Evolutionary conservation across 352 stramenopile genomes (phyloP).

Genomic region (Pythium inflatum): DNA sequence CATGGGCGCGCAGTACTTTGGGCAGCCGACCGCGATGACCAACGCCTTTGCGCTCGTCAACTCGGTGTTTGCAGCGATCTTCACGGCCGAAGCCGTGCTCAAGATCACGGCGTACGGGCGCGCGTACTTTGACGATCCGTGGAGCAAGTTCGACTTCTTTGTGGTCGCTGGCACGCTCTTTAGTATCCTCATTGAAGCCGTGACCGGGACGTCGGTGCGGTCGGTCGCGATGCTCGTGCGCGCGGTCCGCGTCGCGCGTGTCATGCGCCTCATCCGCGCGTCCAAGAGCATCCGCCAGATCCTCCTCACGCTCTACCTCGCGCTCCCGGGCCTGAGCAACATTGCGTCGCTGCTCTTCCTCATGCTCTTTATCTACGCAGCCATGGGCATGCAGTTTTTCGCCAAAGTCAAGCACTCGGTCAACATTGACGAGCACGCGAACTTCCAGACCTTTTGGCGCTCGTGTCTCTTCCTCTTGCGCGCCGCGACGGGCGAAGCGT

Average conservation of each 20-base stretch:
- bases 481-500: constrained; percentile 92
- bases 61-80: constrained; percentile 82
- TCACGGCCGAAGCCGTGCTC: constrained; percentile 77
- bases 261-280: constrained; percentile 73
- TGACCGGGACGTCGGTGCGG: too few relatives aligned
- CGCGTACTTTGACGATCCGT: constrained; percentile 82
- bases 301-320: constrained; percentile 88
- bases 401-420: constrained; percentile 77
- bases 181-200: too few relatives aligned
- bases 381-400: constrained; percentile 91
- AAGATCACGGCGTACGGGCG: constrained; percentile 82
- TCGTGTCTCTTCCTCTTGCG: constrained; percentile 77
- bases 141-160: constrained; percentile 88
- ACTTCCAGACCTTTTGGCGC: constrained; percentile 87
- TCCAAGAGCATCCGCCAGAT: constrained; percentile 80
- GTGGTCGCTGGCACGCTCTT: too few relatives aligned
- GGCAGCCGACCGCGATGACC: constrained; percentile 70
- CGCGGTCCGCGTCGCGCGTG: constrained; percentile 74
- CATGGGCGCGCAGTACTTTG: constrained; percentile 87
- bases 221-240: constrained; percentile 23
- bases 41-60: constrained; percentile 73
- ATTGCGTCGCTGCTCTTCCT: constrained; percentile 88
- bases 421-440: constrained; percentile 70
- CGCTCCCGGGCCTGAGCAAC: constrained; percentile 85
- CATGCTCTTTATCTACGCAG: constrained; percentile 93